Base-by-base conservation (phyloP, 75 land plant species). In the Ceratopteris richardii region DNA sequence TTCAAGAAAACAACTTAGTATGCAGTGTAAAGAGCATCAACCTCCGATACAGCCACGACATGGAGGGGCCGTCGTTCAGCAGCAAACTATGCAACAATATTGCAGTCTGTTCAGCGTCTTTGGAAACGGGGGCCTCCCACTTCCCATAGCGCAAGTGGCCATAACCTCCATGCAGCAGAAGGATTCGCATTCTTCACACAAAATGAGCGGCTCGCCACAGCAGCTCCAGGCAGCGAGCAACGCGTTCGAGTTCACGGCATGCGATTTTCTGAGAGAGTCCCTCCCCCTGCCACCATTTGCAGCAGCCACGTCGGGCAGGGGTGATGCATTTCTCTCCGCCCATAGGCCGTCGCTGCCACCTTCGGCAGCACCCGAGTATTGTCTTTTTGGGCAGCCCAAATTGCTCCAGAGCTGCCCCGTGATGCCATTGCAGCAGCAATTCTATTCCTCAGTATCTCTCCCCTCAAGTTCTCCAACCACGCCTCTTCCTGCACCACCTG, bases 21-120 rank as follows among this genome's bases (percentile, higher is more conserved):
- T 46, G 48, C 48, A 20, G 21, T 20, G 14, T 17, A 20, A 20
- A 17, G 14, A 46, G 31, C 55, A 62, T 24, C 30, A 43, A 27
- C 64, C 30, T 51, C 37, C 25, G 30, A 10, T 18, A 40, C 57
- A 39, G 33, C 40, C 43, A 31, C 39, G 24, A 44, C 63, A 16
- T 40, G 46, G 25, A 33, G 20, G 26, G 27, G 22, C 54, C 3
- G 37, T 9, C 37, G 37, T 3, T 3, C 40, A 21, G 58, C 26
- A 63, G n/a, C 29, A 54, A n/a, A 40, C 53, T 40, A 16, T 28
- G 20, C 50, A 64, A 28, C 26, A 36, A 66, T 33, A 29, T 23
- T 57, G 66, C 21, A 70, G 66, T 57, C 48, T 70, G 73, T 70
- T 70, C 54, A 66, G 60, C 50, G 44, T 70, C 17, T 70, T 70